Evolutionary conservation across 345 rosid species (phyloP).

Genomic region (Brassica rapa): DNA sequence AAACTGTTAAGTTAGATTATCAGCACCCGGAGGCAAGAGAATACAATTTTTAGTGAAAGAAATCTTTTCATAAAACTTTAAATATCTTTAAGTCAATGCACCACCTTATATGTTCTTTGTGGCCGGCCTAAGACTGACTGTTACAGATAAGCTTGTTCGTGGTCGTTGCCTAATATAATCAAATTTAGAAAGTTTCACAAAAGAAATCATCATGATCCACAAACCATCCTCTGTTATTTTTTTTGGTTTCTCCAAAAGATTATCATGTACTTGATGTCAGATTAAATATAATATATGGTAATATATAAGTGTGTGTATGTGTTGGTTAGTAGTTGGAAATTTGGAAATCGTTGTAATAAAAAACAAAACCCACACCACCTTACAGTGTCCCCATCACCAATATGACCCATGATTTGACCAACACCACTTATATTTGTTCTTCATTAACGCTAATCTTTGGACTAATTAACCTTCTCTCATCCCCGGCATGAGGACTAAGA

Average conservation of each 20-base stretch:
- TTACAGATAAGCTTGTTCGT: constrained; percentile 32
- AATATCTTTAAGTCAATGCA: constrained; percentile 8
- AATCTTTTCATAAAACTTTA: not conserved
- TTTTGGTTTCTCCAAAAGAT: constrained; percentile 1
- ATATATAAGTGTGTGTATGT: not conserved
- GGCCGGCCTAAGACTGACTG: constrained; percentile 18
- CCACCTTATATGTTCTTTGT: constrained; percentile 20
- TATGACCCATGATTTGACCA: constrained; percentile 33
- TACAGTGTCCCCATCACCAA: constrained; percentile 19
- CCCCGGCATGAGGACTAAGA: not conserved
- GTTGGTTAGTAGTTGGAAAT: not conserved
- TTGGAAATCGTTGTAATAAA: not conserved
- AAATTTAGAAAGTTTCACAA: constrained; percentile 28
- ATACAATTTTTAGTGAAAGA: not conserved
- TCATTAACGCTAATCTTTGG: constrained; percentile 18
- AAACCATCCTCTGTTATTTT: constrained; percentile 15
- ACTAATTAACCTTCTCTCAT: not conserved
- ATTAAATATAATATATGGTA: constrained; percentile 3
- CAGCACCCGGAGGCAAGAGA: not conserved
- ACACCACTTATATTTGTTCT: constrained; percentile 34
- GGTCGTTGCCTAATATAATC: constrained; percentile 32
- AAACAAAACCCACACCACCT: constrained; percentile 10
- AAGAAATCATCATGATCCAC: constrained; percentile 36
- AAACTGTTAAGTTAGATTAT: not conserved
- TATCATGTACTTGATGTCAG: constrained; percentile 27